These are phyloP conservation scores for Saccharomycopsis amapae DNA, from an alignment of 805 yeast species.

Conservation along the genomic window DNA sequence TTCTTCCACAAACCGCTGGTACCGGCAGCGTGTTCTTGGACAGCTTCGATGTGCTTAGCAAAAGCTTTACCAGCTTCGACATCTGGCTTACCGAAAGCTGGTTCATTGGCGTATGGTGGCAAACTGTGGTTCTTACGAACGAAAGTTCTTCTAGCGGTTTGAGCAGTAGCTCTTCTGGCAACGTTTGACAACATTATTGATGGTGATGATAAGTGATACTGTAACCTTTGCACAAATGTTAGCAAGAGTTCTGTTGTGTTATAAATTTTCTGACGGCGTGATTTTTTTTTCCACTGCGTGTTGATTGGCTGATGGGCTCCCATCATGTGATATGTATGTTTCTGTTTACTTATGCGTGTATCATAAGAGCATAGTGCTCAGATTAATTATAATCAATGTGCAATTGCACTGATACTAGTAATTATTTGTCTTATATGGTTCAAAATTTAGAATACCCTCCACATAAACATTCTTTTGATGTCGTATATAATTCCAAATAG, in stretches of 20 bases:
- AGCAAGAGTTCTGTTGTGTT: not conserved
- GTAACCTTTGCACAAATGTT: no score
- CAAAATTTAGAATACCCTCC: no score
- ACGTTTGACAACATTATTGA: conserved; percentile 12
- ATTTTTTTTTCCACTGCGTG: conserved; percentile 1
- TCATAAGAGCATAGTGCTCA: no score
- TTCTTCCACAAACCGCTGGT: conserved; percentile 82
- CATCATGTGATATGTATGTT: not conserved
- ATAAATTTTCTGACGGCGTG: not conserved
- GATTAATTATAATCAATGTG: no score
- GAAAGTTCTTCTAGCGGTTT: conserved; percentile 10
- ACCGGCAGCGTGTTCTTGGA: conserved; percentile 70
- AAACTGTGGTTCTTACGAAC: conserved; percentile 23
- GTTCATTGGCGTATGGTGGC: conserved; percentile 38
- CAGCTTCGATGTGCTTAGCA: conserved; percentile 51
- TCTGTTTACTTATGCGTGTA: not conserved
- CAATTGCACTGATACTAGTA: no score
- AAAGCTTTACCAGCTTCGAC: conserved; percentile 67
- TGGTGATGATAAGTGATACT: no score
- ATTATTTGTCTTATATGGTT: no score
- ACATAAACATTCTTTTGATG: no score
- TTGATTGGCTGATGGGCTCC: not conserved
- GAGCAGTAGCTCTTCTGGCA: conserved; percentile 8
- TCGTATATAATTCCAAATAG: no score
- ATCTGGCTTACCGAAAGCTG: conserved; percentile 42